phyloP scores from a whole-genome alignment of 2,329 filamentous ascomycete species.

The Fusarium metavorans region DNA sequence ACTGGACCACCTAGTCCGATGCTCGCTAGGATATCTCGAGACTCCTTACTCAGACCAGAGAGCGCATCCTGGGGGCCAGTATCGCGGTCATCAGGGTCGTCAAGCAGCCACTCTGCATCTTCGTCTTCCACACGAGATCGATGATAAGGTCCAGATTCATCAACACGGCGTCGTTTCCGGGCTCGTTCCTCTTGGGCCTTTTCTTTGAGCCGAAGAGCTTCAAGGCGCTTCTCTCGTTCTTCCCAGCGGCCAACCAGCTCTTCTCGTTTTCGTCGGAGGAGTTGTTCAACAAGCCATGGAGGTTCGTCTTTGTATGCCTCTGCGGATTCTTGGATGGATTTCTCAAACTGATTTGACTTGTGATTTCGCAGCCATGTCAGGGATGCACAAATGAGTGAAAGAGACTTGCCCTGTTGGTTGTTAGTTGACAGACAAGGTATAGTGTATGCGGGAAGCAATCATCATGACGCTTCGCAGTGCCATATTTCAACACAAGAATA shows the following conservation, averaged over 20 bases:
- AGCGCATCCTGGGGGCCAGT: conserved; percentile 52
- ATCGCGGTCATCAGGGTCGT: conserved; percentile 71
- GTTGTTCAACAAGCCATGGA: conserved; percentile 85
- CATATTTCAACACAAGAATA: not conserved
- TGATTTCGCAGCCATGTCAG: conserved; percentile 91
- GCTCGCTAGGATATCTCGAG: conserved; percentile 77
- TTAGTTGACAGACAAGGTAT: conserved; percentile 7
- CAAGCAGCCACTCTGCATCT: conserved; percentile 79
- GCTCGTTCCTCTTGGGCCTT: conserved; percentile 66
- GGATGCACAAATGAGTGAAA: conserved; percentile 90
- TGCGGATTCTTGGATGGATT: conserved; percentile 59
- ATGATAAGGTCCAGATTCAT: conserved; percentile 42
- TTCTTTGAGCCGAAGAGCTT: conserved; percentile 72
- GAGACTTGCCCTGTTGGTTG: conserved; percentile 79
- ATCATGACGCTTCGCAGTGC: not conserved
- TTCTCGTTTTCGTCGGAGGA: conserved; percentile 74
- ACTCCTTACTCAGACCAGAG: conserved; percentile 78
- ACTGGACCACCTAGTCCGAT: conserved; percentile 61
- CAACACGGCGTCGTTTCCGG: conserved; percentile 60
- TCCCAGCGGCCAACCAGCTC: conserved; percentile 75
- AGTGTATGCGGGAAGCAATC: not conserved
- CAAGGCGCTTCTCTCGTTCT: conserved; percentile 79
- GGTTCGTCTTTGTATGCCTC: conserved; percentile 74
- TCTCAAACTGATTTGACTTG: conserved; percentile 72
- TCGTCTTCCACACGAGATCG: conserved; percentile 56